Evolutionary conservation across 257 asterid genomes (phyloP), one percentile per base, ranked within the genome.

Genomic region (Solanum bulbocastanum): DNA sequence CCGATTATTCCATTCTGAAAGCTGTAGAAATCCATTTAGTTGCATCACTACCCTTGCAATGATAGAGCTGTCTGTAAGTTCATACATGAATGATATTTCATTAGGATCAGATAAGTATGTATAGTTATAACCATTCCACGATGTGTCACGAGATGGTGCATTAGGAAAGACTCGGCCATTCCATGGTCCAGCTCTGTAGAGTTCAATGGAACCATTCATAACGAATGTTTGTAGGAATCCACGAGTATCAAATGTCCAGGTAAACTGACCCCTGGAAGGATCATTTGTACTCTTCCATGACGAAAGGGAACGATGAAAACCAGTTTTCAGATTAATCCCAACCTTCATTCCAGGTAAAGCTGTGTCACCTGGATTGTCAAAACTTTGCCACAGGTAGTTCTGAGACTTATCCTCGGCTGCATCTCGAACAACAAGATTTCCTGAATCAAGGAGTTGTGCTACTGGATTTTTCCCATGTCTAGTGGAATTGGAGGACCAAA

Each of bases 311-410:
- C 23, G 23, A 30, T 15, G 92, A 30, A 79, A 86, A 36, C 86
- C 87, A n/a, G 89, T 88, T 73, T 74, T 78, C 5, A 90, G 52
- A 49, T 92, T 74, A 89, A 90, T 83, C 10, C 94, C 93, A 1
- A 90, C 88, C 88, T 92, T 92, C 91, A 92, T 90, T 30, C 93
- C 93, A 3, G 93, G 92, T 27, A 92, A 69, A 12, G 89, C 35
- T n/a, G 94, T 30, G 23, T 69, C 39, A 69, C 75, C 11, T 6
- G 75, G 75, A 69, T 69, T 14, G 39, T 69, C 75, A 87, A 92
- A 92, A 87, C 93, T 90, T 86, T 91, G 90, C 94, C 93, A 91
- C 78, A 71, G 78, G n/a, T 33, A 71, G 35, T 33, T 71, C 40
- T 71, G 40, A 71, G 74, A 10, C 74, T 66, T 66, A 27, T 66